Base-by-base conservation (phyloP, 176 grass and related monocot species). In the Eragrostis nindensis region DNA sequence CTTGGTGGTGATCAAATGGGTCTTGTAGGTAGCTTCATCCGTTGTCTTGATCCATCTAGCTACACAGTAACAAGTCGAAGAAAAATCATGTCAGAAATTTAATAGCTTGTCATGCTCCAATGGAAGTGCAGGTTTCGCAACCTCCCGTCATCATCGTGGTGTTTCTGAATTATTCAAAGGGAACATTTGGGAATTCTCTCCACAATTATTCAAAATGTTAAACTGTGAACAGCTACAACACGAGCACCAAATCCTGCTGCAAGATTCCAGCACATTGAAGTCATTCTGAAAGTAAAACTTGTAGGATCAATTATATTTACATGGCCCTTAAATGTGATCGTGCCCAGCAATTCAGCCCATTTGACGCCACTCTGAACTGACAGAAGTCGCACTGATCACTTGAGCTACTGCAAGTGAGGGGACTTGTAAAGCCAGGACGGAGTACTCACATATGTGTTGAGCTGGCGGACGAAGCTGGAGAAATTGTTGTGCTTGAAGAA, bases 401-500 rank as follows among this genome's bases (percentile, higher is more conserved):
- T n/a, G n/a, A n/a, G n/a, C n/a, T n/a, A n/a, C 8, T 71, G 43
- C 55, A 18, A 61, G 1, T 38, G 49, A 69, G 5, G 7, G 10
- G 39, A 5, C 8, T 12, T 21, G 19, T 10, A 3, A 19, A 21
- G 9, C 2, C 11, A 42, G 32, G 22, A 17, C 80, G 80, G 77
- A 84, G 30, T 81, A 89, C 86, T 94, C 85, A 90, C 90, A 60
- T 75, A 92, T 21, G 92, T 94, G 82, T 94, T 94, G 81, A 94
- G 85, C 84, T 94, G 89, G n/a, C 94, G 87, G 62, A 97, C 83
- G 79, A 97, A 97, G 84, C 90, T 93, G 82, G 94, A 97, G 87
- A 97, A 97, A 73, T 97, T 97, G 82, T 78, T 90, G 89, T 97
- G 91, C 91, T 97, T 97, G 87, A 97, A 97, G 89, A 79, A 88